Conservation (phyloP, 1,284 basidiomycete species). For the Puccinia hordei region DNA sequence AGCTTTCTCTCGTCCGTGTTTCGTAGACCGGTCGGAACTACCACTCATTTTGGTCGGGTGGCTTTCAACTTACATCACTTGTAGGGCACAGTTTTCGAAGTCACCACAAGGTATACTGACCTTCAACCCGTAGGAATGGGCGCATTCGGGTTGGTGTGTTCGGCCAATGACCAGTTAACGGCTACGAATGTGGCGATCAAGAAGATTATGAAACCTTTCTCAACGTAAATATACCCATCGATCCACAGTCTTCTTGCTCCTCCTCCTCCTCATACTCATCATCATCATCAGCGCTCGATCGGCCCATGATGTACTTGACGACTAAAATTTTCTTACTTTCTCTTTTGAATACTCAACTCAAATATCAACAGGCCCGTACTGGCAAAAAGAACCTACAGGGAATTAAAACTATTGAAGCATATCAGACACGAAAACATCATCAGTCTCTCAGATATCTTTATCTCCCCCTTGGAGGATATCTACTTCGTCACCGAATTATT, state of each 20-base stretch:
- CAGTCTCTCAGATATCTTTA: constrained; percentile 68
- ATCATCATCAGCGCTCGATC: neutral
- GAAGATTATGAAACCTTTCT: constrained; percentile 99
- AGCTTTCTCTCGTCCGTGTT: neutral
- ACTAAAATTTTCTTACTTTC: too few species aligned
- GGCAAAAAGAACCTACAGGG: constrained; percentile 94
- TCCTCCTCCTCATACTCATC: neutral
- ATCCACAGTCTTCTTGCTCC: neutral
- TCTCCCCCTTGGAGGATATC: constrained; percentile 51
- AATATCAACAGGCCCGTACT: constrained; percentile 70
- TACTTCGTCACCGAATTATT: constrained; percentile 99
- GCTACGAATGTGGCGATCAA: constrained; percentile 94
- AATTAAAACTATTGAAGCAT: constrained; percentile 97
- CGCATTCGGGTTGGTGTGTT: constrained; percentile 94
- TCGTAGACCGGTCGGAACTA: neutral
- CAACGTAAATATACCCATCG: constrained; percentile 64
- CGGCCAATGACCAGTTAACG: constrained; percentile 95
- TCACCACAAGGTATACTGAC: constrained; percentile 97
- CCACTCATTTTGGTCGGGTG: neutral
- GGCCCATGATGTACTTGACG: too few species aligned
- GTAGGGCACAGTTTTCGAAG: constrained; percentile 65
- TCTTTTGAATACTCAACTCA: neutral
- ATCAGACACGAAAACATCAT: constrained; percentile 88
- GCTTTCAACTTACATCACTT: neutral
- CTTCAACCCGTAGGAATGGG: constrained; percentile 99